Conservation (phyloP, 306 rosid genomes). For the Quercus gilva region DNA sequence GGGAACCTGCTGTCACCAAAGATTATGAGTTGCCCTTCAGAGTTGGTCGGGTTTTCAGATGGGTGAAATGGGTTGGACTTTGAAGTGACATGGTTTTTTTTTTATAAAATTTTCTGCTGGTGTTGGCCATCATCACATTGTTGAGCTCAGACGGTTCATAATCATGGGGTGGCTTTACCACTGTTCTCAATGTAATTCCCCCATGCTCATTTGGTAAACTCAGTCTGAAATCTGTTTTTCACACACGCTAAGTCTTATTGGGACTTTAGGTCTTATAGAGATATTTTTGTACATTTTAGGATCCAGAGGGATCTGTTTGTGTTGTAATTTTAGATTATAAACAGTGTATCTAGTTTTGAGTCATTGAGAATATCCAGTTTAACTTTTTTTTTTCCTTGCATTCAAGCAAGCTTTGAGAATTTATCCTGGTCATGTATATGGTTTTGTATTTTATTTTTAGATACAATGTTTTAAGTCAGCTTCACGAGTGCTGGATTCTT, state of each 20-base stretch:
- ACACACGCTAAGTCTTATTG: conserved; percentile 4
- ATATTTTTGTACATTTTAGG: conserved; percentile 49
- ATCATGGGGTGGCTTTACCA: background rate
- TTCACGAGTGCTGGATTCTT: conserved; percentile 13
- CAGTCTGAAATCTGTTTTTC: conserved; percentile 14
- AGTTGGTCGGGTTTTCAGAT: conserved; percentile 82
- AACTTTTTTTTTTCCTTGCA: conserved; percentile 22
- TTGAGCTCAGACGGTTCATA: background rate
- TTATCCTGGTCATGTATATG: conserved; percentile 42
- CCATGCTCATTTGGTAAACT: conserved; percentile 10
- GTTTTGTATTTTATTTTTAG: background rate
- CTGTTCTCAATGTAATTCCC: background rate
- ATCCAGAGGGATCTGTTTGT: conserved; percentile 40
- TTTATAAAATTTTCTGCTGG: background rate
- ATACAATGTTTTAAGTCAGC: background rate
- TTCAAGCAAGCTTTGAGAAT: conserved; percentile 26
- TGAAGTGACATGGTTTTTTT: conserved; percentile 6
- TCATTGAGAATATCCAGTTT: conserved; percentile 44
- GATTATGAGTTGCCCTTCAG: conserved; percentile 85
- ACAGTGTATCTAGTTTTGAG: conserved; percentile 51
- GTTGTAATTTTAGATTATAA: conserved; percentile 47
- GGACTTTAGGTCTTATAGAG: conserved; percentile 38
- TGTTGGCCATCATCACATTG: background rate
- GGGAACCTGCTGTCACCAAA: conserved; percentile 77
- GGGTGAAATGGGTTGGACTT: conserved; percentile 98